Evolutionary conservation across 257 asterid species (phyloP).

Genomic region (Fraxinus anomala): DNA sequence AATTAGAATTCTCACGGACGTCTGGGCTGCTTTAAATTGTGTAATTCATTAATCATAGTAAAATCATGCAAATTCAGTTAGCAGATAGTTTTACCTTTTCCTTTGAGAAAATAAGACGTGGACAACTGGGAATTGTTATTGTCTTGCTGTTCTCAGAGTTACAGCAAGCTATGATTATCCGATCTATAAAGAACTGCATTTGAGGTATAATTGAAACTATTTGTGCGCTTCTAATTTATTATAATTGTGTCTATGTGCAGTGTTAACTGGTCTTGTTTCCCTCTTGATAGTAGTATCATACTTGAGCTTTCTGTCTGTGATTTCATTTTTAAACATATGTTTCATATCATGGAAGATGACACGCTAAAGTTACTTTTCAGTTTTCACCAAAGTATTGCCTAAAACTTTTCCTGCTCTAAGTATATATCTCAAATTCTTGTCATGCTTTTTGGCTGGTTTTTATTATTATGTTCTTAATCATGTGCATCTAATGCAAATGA

Average conservation of each 20-base stretch:
- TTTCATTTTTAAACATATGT: background rate
- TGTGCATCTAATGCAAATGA: background rate
- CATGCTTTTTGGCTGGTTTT: background rate
- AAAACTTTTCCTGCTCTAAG: too few relatives aligned
- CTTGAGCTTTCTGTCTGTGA: background rate
- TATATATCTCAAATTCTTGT: too few relatives aligned
- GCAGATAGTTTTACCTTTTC: conserved; percentile 4
- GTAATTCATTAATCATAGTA: background rate
- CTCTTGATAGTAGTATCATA: background rate
- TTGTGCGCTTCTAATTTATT: background rate
- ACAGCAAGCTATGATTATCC: background rate
- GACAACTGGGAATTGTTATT: background rate
- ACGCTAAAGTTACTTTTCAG: too few relatives aligned
- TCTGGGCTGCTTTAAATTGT: background rate
- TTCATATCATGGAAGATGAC: background rate
- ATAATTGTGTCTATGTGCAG: background rate
- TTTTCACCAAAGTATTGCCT: too few relatives aligned
- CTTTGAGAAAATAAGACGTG: background rate
- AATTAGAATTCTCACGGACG: conserved; percentile 13
- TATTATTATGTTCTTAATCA: background rate
- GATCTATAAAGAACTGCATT: background rate
- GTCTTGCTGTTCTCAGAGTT: background rate
- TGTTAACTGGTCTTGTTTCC: background rate
- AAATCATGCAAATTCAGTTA: background rate
- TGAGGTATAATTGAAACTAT: background rate